Base-by-base conservation (phyloP, 495 filamentous ascomycete species). In the Penicillium pancosmium region DNA sequence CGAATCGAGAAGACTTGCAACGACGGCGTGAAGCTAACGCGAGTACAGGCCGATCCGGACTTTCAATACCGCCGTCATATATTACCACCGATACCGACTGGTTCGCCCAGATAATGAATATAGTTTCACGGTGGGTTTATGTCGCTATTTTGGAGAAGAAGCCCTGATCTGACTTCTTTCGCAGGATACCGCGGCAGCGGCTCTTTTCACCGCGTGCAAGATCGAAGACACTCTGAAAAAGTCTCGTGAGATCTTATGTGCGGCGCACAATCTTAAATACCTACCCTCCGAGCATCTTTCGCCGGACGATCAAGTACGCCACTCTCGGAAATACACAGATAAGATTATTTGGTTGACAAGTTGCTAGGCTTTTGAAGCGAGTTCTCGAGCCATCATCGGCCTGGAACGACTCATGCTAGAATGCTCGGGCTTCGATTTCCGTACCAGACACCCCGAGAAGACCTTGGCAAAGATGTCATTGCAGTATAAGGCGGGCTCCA, bases 211-310 rank as follows among this genome's bases (percentile, higher is more conserved):
- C 16, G 92, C 92, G 36, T 97, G 93, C 82, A 98, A 98, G 73
- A 92, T 93, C 46, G 94, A 98, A 68, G 94, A 98, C 69, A 98
- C 94, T 2, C 80, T 98, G 48, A 98, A 98, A 76, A 98, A 98
- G 76, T 96, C 91, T 16, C 85, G 85, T 50, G 94, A 98, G 54
- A 94, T 98, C 56, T 78, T 97, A 5, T 94, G 91, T 59, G 92
- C 92, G 7, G 88, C 89, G 4, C 90, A 93, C 76, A 98, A 97
- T 62, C 72, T 97, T 18, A 92, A 90, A 67, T 74, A 84, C 27
- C 57, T 87, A 9, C 79, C 86, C 10, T 78, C 85, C 18, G 92
- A 97, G 58, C 85, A 86, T 56, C 81, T 93, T 46, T 88, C 88
- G 6, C 83, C 91, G 0, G 94, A 98, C 73, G 90, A 95, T 68